Evolutionary conservation across 225 moss, liverwort and hornwort genomes (phyloP), one percentile per base, ranked within the genome.

Genomic region (Sphagnum tenellum): DNA sequence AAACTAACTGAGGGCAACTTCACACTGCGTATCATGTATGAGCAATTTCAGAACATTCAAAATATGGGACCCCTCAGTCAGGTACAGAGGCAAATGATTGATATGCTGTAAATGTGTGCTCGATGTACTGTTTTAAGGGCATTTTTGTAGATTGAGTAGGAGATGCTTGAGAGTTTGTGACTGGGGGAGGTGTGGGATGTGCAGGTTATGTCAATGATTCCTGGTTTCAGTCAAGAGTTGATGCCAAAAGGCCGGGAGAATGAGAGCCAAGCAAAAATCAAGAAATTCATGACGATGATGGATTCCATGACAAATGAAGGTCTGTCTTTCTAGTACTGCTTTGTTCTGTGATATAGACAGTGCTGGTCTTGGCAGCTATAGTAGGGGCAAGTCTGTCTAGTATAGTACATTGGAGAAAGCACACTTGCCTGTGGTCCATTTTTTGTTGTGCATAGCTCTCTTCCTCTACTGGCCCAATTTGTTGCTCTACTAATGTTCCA

Each of bases 121-220:
- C 29, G 29, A 29, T 29, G 29, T 29, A 29, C 29, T 29, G 29
- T 29, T 29, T 29, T 29, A 29, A 29, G 29, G 29, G 29, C 29
- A 29, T 29, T 29, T 29, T 29, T 29, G 29, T 29, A 29, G 29
- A 29, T 29, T 29, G 29, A 29, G 29, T 29, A 1, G 29, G 29
- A 29, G 29, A 29, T 1, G n/a, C 59, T 13, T 13, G 44, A 62
- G 9, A 44, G 50, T 49, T 14, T 59, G 13, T 49, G 67, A 47
- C 13, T 51, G 49, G 13, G 52, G 64, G 62, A 66, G 46, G 47
- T 8, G 47, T 8, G 63, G 71, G 58, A 60, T 73, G 5, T 80
- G 71, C 79, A 93, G 90, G 94, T 88, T 62, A 91, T 94, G 91
- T 86, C 91, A 46, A 94, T 91, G 94, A 89, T 94, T 71, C 94